Conservation (phyloP, 495 filamentous ascomycete genomes). For the Mytilinidion resinicola region DNA sequence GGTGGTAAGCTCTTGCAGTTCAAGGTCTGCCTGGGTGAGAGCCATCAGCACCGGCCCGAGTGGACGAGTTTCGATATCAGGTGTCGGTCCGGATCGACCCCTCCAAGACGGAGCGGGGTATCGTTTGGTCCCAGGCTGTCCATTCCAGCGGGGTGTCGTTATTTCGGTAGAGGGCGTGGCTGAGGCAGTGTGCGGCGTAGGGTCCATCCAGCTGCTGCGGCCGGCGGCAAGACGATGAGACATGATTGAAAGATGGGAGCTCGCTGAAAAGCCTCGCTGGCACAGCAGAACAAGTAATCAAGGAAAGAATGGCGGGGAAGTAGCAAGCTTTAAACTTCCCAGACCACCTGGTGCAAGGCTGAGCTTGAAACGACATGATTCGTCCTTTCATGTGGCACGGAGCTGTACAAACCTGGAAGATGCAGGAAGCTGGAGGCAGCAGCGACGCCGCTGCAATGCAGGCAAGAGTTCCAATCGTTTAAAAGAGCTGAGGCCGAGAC, state of each 20-base stretch:
- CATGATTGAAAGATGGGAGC: neutral
- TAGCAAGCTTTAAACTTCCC: no score
- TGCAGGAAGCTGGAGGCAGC: neutral
- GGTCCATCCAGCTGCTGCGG: neutral
- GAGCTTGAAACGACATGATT: no score
- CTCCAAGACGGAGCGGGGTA: neutral
- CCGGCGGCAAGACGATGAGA: neutral
- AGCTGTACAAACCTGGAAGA: no score
- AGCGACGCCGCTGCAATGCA: neutral
- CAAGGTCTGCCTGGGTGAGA: neutral
- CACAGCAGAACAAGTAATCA: no score
- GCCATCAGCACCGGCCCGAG: slow-evolving; percentile 2
- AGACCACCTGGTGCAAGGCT: no score
- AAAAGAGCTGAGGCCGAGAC: no score
- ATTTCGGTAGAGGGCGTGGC: neutral
- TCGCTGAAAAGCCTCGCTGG: neutral
- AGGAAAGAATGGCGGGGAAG: no score
- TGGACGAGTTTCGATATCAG: slow-evolving; percentile 6
- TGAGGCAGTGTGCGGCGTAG: neutral
- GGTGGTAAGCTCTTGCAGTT: neutral
- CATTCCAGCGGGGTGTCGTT: neutral
- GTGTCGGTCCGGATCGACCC: neutral
- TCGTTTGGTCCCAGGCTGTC: neutral
- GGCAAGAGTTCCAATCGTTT: neutral
- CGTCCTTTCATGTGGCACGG: no score